Percentiles rank a stretch among this genome's conserved stretches.
Evolutionary conservation across 257 asterid species (phyloP).

Genomic region (Solanum arcanum): DNA sequence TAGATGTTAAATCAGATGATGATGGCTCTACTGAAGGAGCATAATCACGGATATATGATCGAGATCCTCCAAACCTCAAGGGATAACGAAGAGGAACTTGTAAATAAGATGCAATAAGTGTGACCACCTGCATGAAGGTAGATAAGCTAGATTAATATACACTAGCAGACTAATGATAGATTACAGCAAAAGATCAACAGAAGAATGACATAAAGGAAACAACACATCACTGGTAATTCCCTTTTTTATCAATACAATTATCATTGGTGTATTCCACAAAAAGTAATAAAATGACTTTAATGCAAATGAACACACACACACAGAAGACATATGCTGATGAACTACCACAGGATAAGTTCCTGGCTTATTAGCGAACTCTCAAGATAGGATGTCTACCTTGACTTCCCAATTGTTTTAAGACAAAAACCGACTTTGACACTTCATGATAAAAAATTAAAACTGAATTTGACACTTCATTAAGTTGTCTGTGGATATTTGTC

Average conservation of each 20-base stretch:
- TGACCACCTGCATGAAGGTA: constrained; percentile 52
- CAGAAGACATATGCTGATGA: neutral
- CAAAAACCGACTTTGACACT: neutral
- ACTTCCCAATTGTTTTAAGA: neutral
- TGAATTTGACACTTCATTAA: neutral
- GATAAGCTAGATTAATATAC: constrained; percentile 11
- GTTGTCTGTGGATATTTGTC: neutral
- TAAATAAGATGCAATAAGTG: constrained; percentile 69
- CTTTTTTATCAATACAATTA: neutral
- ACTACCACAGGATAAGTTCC: neutral
- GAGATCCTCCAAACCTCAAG: constrained; percentile 81
- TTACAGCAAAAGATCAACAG: neutral
- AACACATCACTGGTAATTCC: neutral
- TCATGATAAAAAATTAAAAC: neutral
- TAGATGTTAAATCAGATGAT: constrained; percentile 30
- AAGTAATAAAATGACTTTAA: neutral
- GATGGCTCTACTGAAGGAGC: constrained; percentile 72
- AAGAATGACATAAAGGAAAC: neutral
- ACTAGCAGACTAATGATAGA: neutral
- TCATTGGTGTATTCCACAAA: neutral
- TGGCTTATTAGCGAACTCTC: neutral
- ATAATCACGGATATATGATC: constrained; percentile 80
- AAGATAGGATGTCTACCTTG: neutral
- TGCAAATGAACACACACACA: neutral
- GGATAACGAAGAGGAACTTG: constrained; percentile 94